Conservation (phyloP, 1,284 basidiomycete genomes). For the Sphaerobolus stellatus region DNA sequence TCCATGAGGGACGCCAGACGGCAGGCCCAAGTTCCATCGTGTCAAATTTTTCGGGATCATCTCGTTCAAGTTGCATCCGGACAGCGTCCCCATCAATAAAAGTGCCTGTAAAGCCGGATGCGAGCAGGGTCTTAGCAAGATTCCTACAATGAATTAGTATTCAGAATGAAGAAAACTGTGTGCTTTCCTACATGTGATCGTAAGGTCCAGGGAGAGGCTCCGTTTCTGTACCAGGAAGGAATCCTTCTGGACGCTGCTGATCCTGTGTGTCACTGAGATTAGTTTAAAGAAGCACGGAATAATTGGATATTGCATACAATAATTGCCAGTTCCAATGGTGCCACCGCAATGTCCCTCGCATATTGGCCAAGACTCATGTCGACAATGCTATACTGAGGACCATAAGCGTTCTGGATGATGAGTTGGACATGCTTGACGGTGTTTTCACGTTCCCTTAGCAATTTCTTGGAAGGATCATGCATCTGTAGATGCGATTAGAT, state of each 20-base stretch:
- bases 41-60: conserved; percentile 4
- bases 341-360: neutral
- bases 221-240: conserved; percentile 13
- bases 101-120: conserved; percentile 13
- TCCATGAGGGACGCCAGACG: conserved; percentile 2
- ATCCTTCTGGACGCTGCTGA: conserved; percentile 8
- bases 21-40: neutral
- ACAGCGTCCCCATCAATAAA: conserved; percentile 10
- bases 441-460: neutral
- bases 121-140: conserved; percentile 10
- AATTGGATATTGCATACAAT: neutral
- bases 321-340: conserved; percentile 8
- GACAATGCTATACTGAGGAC: neutral
- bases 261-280: conserved; percentile 10
- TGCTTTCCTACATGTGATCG: conserved; percentile 7
- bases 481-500: neutral
- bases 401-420: conserved; percentile 3
- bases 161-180: neutral
- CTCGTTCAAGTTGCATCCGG: neutral
- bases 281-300: neutral
- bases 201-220: conserved; percentile 14
- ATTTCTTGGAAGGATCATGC: neutral
- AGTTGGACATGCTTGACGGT: neutral
- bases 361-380: conserved; percentile 7
- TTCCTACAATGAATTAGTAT: conserved; percentile 3